These are phyloP conservation scores for Austroboletus olivaceoglutinosus DNA, from an alignment of 1,284 basidiomycete genomes.

Conservation along the genomic window DNA sequence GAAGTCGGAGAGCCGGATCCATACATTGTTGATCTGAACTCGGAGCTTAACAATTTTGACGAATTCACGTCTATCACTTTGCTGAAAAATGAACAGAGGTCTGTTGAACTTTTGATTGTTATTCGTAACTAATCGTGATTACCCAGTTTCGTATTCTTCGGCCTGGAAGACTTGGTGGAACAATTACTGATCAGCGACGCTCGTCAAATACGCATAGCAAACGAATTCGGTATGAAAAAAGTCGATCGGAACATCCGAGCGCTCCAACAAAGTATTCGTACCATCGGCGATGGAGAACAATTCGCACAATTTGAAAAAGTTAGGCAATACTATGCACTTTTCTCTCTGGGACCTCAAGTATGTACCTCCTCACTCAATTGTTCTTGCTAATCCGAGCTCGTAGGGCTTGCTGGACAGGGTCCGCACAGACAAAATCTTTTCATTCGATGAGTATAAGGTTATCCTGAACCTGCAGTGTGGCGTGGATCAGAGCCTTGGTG, in stretches of 20 bases:
- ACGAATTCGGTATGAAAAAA: conserved; percentile 81
- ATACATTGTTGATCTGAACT: conserved; percentile 85
- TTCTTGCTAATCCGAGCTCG: neutral
- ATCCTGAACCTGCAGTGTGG: conserved; percentile 89
- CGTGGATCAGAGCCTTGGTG: conserved; percentile 57
- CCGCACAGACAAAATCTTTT: conserved; percentile 62
- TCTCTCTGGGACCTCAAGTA: conserved; percentile 72
- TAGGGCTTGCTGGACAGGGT: conserved; percentile 76
- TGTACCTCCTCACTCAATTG: conserved; percentile 20
- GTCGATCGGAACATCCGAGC: conserved; percentile 89
- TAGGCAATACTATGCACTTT: conserved; percentile 81
- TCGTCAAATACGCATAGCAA: conserved; percentile 68
- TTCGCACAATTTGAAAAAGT: conserved; percentile 74
- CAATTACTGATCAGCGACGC: conserved; percentile 78
- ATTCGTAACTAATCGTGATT: conserved; percentile 1
- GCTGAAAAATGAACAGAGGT: conserved; percentile 67
- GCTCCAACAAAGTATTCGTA: conserved; percentile 90
- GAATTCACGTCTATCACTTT: conserved; percentile 66
- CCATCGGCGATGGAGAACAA: conserved; percentile 60
- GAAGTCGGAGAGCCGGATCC: conserved; percentile 91
- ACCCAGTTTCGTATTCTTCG: conserved; percentile 80
- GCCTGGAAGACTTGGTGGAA: conserved; percentile 86
- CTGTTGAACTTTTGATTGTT: conserved; percentile 24
- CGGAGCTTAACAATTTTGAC: conserved; percentile 76
- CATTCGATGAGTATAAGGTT: conserved; percentile 87